A percentile compares a stretch with the other conserved stretches of the same genome.
Evolutionary conservation across 805 yeast genomes (phyloP).

Genomic region (Candida alai): DNA sequence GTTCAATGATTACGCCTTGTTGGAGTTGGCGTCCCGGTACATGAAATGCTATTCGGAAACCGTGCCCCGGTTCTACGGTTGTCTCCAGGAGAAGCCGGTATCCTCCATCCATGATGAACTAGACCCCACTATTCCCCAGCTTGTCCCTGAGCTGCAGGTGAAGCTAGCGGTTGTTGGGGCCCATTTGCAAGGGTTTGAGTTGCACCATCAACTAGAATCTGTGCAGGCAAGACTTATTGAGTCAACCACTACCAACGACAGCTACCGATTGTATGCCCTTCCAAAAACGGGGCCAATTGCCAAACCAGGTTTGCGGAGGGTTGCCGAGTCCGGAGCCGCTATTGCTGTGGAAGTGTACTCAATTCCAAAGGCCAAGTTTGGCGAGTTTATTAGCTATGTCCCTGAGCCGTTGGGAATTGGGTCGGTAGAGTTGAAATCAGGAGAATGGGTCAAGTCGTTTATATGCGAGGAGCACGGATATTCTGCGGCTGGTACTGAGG

Average conservation of each 20-base stretch:
- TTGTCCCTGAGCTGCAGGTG: constrained; percentile 41
- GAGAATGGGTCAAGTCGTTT: constrained; percentile 86
- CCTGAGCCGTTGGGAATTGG: constrained; percentile 97
- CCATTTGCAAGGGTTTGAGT: constrained; percentile 80
- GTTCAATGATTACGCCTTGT: constrained; percentile 83
- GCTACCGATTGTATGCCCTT: constrained; percentile 77
- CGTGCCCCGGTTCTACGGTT: constrained; percentile 55
- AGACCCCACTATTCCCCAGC: constrained; percentile 41
- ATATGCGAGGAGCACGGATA: constrained; percentile 93
- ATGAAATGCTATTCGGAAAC: constrained; percentile 45
- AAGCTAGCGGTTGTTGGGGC: constrained; percentile 95
- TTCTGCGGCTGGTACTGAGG: constrained; percentile 62
- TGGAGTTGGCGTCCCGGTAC: constrained; percentile 76
- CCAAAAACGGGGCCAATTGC: constrained; percentile 78
- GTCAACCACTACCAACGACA: constrained; percentile 63
- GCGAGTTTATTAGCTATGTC: constrained; percentile 79
- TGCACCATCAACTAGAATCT: constrained; percentile 90
- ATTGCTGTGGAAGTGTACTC: constrained; percentile 82
- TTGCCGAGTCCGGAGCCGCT: constrained; percentile 47
- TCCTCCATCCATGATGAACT: constrained; percentile 43
- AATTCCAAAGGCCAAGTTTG: constrained; percentile 74
- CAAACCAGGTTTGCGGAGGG: constrained; percentile 87
- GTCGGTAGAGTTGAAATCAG: constrained; percentile 75
- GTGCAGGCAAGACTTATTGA: constrained; percentile 70
- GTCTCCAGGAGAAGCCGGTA: constrained; percentile 33